These are phyloP conservation scores for Calocera cornea DNA, from an alignment of 768 basidiomycete species.

Conservation along the genomic window DNA sequence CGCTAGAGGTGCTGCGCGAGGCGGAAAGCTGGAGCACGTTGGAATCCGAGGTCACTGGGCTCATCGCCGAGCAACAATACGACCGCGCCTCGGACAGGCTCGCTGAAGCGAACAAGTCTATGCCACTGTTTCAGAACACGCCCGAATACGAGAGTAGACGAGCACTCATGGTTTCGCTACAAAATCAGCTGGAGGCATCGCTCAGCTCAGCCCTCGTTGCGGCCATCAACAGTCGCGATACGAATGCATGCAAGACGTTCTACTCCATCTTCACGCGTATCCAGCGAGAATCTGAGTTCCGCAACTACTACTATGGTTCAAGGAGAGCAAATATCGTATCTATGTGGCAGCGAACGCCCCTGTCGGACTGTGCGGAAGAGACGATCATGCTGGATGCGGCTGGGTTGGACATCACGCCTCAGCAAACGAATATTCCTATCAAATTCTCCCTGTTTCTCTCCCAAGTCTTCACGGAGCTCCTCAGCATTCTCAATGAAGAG, in stretches of 20 bases:
- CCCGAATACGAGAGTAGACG: conserved; percentile 80
- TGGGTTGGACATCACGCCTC: conserved; percentile 34
- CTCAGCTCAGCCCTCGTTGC: conserved; percentile 81
- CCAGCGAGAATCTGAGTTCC: conserved; percentile 82
- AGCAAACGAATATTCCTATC: conserved; percentile 11
- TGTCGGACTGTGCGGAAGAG: conserved; percentile 25
- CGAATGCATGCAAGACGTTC: conserved; percentile 58
- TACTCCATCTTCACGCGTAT: conserved; percentile 82
- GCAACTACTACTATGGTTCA: conserved; percentile 86
- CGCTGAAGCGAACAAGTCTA: conserved; percentile 74
- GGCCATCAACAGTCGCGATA: conserved; percentile 69
- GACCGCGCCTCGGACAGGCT: conserved; percentile 84
- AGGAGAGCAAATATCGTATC: conserved; percentile 50
- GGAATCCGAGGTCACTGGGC: conserved; percentile 77
- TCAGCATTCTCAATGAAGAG: conserved; percentile 54
- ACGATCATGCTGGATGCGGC: conserved; percentile 11
- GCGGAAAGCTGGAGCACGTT: conserved; percentile 95
- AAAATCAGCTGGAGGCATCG: conserved; percentile 89
- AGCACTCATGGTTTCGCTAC: conserved; percentile 75
- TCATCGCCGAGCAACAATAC: conserved; percentile 62
- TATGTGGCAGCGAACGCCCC: conserved; percentile 49
- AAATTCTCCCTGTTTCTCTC: conserved; percentile 55
- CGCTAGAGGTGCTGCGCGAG: conserved; percentile 79
- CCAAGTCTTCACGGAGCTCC: conserved; percentile 58
- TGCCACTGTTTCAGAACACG: conserved; percentile 87